A percentile compares a stretch with the other conserved stretches of the same genome.
Conservation (phyloP, 345 rosid genomes). For the Pugionium cornutum region DNA sequence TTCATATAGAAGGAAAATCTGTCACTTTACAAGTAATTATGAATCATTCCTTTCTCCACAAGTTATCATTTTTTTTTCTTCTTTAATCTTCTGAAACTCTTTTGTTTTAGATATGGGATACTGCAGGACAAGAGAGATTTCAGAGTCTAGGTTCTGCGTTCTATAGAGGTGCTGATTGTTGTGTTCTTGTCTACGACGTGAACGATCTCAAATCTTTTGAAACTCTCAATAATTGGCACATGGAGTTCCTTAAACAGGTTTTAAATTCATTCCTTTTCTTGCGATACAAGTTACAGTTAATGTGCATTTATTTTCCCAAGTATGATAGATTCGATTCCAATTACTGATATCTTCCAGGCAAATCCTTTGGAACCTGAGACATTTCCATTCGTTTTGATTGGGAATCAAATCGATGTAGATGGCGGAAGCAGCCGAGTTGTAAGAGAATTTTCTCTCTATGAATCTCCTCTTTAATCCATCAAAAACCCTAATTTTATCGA, state of each 20-base stretch:
- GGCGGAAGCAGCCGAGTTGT: slow-evolving; percentile 72
- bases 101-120: slow-evolving; percentile 76
- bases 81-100: slow-evolving; percentile 8
- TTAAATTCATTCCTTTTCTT: slow-evolving; percentile 18
- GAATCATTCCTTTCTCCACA: slow-evolving; percentile 12
- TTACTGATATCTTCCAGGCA: slow-evolving; percentile 46
- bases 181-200: slow-evolving; percentile 77
- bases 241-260: slow-evolving; percentile 84
- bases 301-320: background rate
- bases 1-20: slow-evolving; percentile 69
- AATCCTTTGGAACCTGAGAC: slow-evolving; percentile 56
- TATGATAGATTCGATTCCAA: background rate
- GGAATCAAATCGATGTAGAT: slow-evolving; percentile 75
- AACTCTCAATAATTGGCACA: slow-evolving; percentile 65
- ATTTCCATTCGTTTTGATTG: slow-evolving; percentile 71
- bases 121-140: slow-evolving; percentile 96
- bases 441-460: background rate
- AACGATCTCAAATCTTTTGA: slow-evolving; percentile 62
- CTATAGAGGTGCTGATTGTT: slow-evolving; percentile 91
- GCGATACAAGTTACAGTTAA: slow-evolving; percentile 11
- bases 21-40: slow-evolving; percentile 76
- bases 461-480: slow-evolving; percentile 2
- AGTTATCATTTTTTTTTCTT: background rate
- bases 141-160: slow-evolving; percentile 84
- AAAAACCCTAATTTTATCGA: background rate